These are phyloP conservation scores for Acmispon strigosus DNA, from an alignment of 306 rosid species.

Conservation along the genomic window DNA sequence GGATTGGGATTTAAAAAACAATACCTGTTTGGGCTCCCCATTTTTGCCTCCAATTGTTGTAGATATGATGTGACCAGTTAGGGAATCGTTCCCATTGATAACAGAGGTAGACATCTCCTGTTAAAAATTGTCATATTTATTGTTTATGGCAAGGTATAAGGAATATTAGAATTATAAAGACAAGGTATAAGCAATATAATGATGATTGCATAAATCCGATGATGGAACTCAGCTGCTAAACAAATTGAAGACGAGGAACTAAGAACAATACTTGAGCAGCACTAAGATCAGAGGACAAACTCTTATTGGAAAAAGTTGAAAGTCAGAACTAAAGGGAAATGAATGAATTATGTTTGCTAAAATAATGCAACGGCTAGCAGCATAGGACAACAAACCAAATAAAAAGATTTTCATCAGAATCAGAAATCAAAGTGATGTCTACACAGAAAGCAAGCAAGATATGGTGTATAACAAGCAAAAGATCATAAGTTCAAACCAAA, in stretches of 20 bases:
- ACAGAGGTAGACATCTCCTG: conserved; percentile 81
- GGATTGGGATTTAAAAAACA: conserved; percentile 2
- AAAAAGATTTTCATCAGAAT: not conserved
- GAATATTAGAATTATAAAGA: not conserved
- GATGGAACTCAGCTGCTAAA: conserved; percentile 4
- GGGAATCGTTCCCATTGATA: conserved; percentile 71
- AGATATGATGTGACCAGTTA: conserved; percentile 88
- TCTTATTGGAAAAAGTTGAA: not conserved
- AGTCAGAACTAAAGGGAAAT: conserved; percentile 1
- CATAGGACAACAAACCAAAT: not conserved
- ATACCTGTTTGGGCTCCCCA: conserved; percentile 94
- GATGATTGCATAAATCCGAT: not conserved
- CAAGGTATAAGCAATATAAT: not conserved
- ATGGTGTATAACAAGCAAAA: not conserved
- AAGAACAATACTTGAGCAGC: not conserved
- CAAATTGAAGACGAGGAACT: not conserved
- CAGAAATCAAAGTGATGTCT: conserved; percentile 1
- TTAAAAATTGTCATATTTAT: conserved; percentile 20
- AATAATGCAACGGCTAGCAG: not conserved
- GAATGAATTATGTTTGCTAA: not conserved
- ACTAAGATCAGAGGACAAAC: not conserved
- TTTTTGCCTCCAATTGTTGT: conserved; percentile 95
- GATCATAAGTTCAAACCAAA: not conserved
- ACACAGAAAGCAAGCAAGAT: conserved; percentile 8
- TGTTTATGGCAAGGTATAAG: not conserved